Percentiles rank a stretch among this genome's conserved stretches.
Conservation (phyloP, 2,329 filamentous ascomycete species). For the Cladosporium velox region DNA sequence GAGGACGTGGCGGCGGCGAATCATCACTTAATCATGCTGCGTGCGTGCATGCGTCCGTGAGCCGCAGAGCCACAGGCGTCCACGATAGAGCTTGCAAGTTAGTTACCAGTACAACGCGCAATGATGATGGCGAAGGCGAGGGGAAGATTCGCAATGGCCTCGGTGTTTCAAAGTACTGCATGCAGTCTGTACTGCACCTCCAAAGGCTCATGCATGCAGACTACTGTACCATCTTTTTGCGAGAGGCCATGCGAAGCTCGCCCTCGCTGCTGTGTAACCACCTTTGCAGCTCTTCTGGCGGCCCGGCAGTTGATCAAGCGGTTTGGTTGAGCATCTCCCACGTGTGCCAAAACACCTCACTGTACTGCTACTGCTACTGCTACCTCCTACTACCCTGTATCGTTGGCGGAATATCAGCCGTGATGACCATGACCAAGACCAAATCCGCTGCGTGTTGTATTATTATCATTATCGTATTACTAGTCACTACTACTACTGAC, state of each 20-base stretch:
- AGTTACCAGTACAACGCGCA: neutral
- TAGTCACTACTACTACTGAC: neutral
- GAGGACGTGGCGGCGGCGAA: slow-evolving; percentile 3
- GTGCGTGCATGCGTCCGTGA: slow-evolving; percentile 2
- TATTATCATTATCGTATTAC: neutral
- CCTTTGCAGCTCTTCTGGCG: neutral
- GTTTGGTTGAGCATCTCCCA: neutral
- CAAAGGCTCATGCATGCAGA: neutral
- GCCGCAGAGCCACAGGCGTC: slow-evolving; percentile 9
- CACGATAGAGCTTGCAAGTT: neutral
- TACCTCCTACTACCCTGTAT: neutral
- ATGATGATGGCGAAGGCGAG: neutral
- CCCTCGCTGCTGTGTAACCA: neutral
- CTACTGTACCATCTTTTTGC: neutral
- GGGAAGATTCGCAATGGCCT: slow-evolving; percentile 10
- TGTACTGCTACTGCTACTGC: neutral
- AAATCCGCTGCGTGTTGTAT: neutral
- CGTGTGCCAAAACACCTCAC: neutral
- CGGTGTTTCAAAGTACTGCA: slow-evolving; percentile 13
- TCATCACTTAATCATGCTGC: neutral
- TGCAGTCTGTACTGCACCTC: neutral
- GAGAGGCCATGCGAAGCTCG: neutral
- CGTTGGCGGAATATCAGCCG: neutral
- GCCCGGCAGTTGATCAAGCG: neutral
- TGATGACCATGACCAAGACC: neutral